Base-by-base conservation (phyloP, 1,139 yeast genomes). In the Schizosaccharomyces versatilis region DNA sequence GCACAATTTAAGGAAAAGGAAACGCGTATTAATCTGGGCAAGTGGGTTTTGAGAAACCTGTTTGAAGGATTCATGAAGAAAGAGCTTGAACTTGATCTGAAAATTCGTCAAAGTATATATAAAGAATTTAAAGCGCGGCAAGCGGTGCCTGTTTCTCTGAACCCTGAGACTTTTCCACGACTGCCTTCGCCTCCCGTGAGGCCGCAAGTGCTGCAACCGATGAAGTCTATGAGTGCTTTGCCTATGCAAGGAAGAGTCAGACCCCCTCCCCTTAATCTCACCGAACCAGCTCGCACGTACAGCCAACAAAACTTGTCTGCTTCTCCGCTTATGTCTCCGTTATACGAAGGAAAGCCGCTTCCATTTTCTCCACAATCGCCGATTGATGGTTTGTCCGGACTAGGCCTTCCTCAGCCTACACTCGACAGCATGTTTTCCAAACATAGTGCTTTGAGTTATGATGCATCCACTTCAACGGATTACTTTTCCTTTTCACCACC, bases 1-100 rank as follows among this genome's bases (percentile, higher is more conserved):
- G 51, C 54, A 7, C 47, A 57, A 12, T 60, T 60, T 15, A 55
- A 73, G 66, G 62, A 62, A 47, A 66, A 66, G 40, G 73, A 71
- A 55, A 69, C 67, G 54, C 63, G 73, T 7, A 64, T 71, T 53
- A 71, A 71, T 53, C 61, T 70, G 8, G 74, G 74, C 24, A 63
- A 67, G 54, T 69, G 71, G 71, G 67, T 69, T 24, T 61, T 71
- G 47, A 61, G 63, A 15, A 69, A 67, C 56, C 61, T 71, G 52
- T 60, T 71, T 55, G 55, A 63, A 8, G 64, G 64, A 10, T 61
- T 70, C 19, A 54, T 61, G 6, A 60, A 58, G 2, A 60, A 58
- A 10, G 62, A 62, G 54, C 47, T 54, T 38, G 53, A 58, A 36
- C 55, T 57, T 8, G 60, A 59, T 32, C 53, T 51, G 10, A 52